Evolutionary conservation across 441 rosid species (phyloP).

Genomic region (Biscutella laevigata): DNA sequence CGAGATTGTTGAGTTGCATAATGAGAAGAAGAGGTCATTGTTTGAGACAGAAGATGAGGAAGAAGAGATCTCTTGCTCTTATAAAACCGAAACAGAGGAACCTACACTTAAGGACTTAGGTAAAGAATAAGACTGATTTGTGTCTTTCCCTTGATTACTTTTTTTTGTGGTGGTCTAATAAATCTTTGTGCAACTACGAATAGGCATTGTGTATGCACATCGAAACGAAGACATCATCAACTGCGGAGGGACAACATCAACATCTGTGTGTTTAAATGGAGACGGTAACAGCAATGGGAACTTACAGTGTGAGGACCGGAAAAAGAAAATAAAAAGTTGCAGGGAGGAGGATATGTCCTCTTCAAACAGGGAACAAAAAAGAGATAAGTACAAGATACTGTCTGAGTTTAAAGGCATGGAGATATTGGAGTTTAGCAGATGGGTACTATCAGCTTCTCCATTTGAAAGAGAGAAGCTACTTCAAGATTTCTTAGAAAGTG

Average conservation of each 20-base stretch:
- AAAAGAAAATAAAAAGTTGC: slow-evolving; percentile 7
- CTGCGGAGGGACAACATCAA: slow-evolving; percentile 11
- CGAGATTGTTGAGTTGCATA: slow-evolving; percentile 54
- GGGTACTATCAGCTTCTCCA: slow-evolving; percentile 61
- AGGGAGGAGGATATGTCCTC: slow-evolving; percentile 19
- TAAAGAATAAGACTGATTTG: slow-evolving; percentile 26
- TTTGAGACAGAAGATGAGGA: slow-evolving; percentile 24
- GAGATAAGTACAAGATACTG: slow-evolving; percentile 39
- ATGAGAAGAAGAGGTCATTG: slow-evolving; percentile 24
- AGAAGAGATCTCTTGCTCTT: slow-evolving; percentile 14
- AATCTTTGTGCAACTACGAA: slow-evolving; percentile 6
- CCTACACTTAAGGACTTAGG: slow-evolving; percentile 57
- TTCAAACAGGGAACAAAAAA: slow-evolving; percentile 35
- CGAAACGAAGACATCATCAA: slow-evolving; percentile 84
- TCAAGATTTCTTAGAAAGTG: slow-evolving; percentile 29
- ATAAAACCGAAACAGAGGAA: slow-evolving; percentile 6
- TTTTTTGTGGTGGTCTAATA: neutral
- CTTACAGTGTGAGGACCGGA: neutral
- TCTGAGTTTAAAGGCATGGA: slow-evolving; percentile 64
- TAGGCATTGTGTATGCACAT: slow-evolving; percentile 80
- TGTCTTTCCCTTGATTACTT: neutral
- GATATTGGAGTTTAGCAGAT: slow-evolving; percentile 62
- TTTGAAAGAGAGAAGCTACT: slow-evolving; percentile 44
- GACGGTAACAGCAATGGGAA: slow-evolving; percentile 1
- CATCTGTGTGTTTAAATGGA: no score